A percentile compares a stretch with the other conserved stretches of the same genome.
Evolutionary conservation across 2,329 filamentous ascomycete species (phyloP).

Genomic region (Plectosphaerella cucumerina): DNA sequence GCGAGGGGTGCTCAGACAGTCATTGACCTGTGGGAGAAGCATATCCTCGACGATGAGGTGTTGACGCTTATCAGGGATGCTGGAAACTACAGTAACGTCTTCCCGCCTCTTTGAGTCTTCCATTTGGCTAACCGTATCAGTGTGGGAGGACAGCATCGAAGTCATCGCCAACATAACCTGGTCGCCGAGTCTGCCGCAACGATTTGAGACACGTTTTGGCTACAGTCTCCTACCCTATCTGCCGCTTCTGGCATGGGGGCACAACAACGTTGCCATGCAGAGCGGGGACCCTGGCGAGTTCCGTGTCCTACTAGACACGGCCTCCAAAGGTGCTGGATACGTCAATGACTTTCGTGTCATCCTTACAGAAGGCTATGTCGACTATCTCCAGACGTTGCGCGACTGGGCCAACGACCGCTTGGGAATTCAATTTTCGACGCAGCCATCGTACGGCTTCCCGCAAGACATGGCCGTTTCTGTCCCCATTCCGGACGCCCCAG

Average conservation of each 20-base stretch:
- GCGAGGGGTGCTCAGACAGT: constrained; percentile 26
- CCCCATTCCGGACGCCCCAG: constrained; percentile 30
- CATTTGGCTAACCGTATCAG: not conserved
- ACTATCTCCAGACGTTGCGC: constrained; percentile 24
- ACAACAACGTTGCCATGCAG: constrained; percentile 7
- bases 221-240: constrained; percentile 27
- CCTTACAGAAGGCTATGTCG: constrained; percentile 5
- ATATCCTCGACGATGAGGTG: constrained; percentile 26
- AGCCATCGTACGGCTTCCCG: constrained; percentile 35
- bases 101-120: not conserved
- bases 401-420: constrained; percentile 25
- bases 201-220: constrained; percentile 24
- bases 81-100: constrained; percentile 23
- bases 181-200: constrained; percentile 23
- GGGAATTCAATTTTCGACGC: constrained; percentile 29
- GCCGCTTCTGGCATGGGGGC: constrained; percentile 22
- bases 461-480: constrained; percentile 36
- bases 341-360: constrained; percentile 6
- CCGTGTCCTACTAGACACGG: not conserved
- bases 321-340: not conserved
- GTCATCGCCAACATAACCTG: constrained; percentile 27
- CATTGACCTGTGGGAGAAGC: constrained; percentile 32
- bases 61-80: constrained; percentile 22
- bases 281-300: not conserved
- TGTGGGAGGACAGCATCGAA: constrained; percentile 30